Base-by-base conservation (phyloP, 148 eudicot genomes). In the Dysphania ambrosioides region DNA sequence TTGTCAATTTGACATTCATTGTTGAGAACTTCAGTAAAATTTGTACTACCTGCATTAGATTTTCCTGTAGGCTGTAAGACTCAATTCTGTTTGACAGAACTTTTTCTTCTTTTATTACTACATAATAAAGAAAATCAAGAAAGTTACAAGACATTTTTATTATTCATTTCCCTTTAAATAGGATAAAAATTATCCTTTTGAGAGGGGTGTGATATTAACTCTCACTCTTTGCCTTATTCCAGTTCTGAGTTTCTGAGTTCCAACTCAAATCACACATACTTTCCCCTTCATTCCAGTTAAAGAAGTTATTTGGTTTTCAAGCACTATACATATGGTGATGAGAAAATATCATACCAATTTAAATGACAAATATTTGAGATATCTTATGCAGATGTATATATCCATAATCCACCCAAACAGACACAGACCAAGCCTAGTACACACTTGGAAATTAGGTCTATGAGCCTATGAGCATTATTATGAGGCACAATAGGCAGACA, bases 1-100 rank as follows among this genome's bases (percentile, higher is more conserved):
- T 74, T 69, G 69, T 68, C 67, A 74, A 7, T 71, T 73, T 53
- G 78, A 40, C 67, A 71, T 64, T 74, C 74, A 55, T 57, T 55
- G 72, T 36, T 80, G 62, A 77, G 70, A 75, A 26, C 68, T 51
- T 51, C 78, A 29, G 75, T 42, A 47, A 41, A 58, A 64, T 27
- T 74, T 55, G 26, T 66, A 55, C 23, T 44, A 60, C 79, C 81
- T 81, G 73, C 65, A 65, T 64, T 70, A 72, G 24, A 67, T 72
- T 61, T n/a, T 2, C 18, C 34, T 53, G 8, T n/a, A n/a, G n/a
- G n/a, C n/a, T n/a, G n/a, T 57, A 11, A 10, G 42, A 26, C 12
- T 59, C n/a, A 18, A 34, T 30, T 19, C 53, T 26, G 18, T 42
- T 44, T 64, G 0, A 49, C 19, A 35, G n/a, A n/a, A n/a, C n/a